These are phyloP conservation scores for Lipomyces sp. DNA, from an alignment of 805 yeast species.

Conservation along the genomic window DNA sequence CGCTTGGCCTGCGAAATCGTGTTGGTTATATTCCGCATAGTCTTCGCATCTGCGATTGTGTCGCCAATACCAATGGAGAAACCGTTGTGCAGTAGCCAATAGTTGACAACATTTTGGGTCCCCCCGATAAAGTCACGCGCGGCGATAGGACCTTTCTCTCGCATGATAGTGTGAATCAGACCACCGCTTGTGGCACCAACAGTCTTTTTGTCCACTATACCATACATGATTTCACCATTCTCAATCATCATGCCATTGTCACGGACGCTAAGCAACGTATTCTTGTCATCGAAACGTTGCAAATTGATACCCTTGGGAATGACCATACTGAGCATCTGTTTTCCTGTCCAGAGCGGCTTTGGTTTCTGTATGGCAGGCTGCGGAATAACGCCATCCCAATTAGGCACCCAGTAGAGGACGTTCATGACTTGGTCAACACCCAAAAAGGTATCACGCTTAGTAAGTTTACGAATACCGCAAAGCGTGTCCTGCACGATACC, in stretches of 20 bases:
- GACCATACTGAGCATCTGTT: constrained; percentile 87
- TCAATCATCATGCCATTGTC: constrained; percentile 95
- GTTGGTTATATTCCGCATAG: constrained; percentile 91
- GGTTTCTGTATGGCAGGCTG: constrained; percentile 94
- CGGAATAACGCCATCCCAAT: constrained; percentile 98
- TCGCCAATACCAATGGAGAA: constrained; percentile 99
- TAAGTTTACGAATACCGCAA: constrained; percentile 96
- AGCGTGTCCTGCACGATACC: constrained; percentile 99
- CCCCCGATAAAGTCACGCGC: constrained; percentile 92
- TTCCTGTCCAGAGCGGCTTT: constrained; percentile 96
- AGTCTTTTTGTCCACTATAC: constrained; percentile 97
- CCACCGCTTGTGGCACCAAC: constrained; percentile 99
- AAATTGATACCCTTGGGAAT: constrained; percentile 95
- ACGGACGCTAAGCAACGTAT: constrained; percentile 79
- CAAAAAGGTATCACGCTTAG: constrained; percentile 83
- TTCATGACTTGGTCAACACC: constrained; percentile 96
- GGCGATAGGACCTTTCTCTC: constrained; percentile 92
- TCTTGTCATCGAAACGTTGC: constrained; percentile 90
- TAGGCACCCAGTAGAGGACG: constrained; percentile 95
- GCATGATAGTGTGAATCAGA: constrained; percentile 92
- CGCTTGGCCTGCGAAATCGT: constrained; percentile 92
- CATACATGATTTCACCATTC: constrained; percentile 96
- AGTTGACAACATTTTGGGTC: constrained; percentile 93
- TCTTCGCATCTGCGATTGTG: constrained; percentile 96
- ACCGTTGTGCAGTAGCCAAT: constrained; percentile 94